phyloP scores from a whole-genome alignment of 805 yeast species.

The Clavispora asparagi region DNA sequence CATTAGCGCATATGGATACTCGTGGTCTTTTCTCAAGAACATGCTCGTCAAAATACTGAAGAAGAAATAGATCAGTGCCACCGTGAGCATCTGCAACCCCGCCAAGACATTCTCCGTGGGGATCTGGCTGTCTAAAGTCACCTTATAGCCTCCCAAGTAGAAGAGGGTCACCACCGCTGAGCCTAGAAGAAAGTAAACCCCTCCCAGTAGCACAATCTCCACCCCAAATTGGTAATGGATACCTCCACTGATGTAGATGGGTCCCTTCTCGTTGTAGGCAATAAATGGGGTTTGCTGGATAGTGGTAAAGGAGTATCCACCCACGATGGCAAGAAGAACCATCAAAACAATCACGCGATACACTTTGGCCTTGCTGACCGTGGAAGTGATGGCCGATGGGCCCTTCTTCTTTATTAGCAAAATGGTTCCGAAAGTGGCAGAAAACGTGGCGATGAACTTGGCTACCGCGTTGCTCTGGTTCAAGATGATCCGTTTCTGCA shows the following conservation, averaged over 20 bases:
- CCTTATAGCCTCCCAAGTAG: conserved; percentile 27
- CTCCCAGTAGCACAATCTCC: conserved; percentile 53
- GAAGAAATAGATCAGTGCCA: conserved; percentile 28
- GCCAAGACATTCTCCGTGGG: conserved; percentile 13
- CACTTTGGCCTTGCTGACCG: conserved; percentile 17
- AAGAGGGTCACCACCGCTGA: conserved; percentile 36
- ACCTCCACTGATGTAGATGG: conserved; percentile 62
- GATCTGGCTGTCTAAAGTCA: conserved; percentile 16
- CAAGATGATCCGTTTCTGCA: conserved; percentile 41
- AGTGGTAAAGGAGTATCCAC: conserved; percentile 63
- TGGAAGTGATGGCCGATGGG: conserved; percentile 17
- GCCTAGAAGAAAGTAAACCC: conserved; percentile 46
- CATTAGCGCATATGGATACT: conserved; percentile 40
- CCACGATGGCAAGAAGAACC: conserved; percentile 40
- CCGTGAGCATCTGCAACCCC: conserved; percentile 15
- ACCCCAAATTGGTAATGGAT: conserved; percentile 64
- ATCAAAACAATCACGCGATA: conserved; percentile 26
- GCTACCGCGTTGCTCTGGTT: conserved; percentile 34
- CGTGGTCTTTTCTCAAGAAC: conserved; percentile 42
- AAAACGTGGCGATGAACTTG: conserved; percentile 44
- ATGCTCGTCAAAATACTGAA: conserved; percentile 42
- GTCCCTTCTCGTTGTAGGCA: conserved; percentile 45
- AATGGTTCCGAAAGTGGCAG: conserved; percentile 40
- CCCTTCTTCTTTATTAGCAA: conserved; percentile 46
- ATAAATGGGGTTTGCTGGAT: conserved; percentile 61